Base-by-base conservation (phyloP, 306 rosid species). In the Inga leiocalycina region DNA sequence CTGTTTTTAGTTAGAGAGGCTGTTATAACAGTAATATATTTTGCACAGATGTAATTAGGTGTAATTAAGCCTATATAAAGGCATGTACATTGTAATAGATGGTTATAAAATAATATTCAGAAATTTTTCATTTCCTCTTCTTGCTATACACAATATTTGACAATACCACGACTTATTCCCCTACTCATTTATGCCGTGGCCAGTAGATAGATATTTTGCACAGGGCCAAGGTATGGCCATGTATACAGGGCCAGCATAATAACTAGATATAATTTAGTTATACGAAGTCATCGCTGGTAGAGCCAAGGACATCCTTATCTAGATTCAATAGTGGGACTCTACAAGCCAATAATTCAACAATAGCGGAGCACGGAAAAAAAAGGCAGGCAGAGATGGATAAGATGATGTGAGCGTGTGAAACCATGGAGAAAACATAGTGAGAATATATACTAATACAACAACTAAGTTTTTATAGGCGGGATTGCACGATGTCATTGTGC, bases 291-390 rank as follows among this genome's bases (percentile, higher is more conserved):
- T 75, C 80, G 43, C 59, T 43, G 67, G 27, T 84, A 4, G 61
- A 73, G 45, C 34, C 46, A 32, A 41, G 46, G 59, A 34, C 67
- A 52, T 24, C 65, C 84, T 61, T 62, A 69, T 44, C 67, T n/a
- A 43, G 56, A 64, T 72, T 84, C 30, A 45, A 27, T 56, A 62
- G 74, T 48, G 85, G 87, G 85, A 27, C 79, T 80, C 78, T 19
- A 59, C 45, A 17, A 10, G 27, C 70, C 72, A 80, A 77, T 73
- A 35, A 74, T 46, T 78, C 49, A 78, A 39, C 34, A 39, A 32
- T 39, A 44, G 54, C 34, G 49, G 62, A 80, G 75, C 82, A 79
- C 37, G 76, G 76, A 81, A 84, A 52, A 51, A 15, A 62, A 65
- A 83, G 61, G n/a, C 41, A 56, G 66, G 30, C 46, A 32, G 56